phyloP scores from a whole-genome alignment of 1,284 basidiomycete species.

The Anthracocystis walkeri region DNA sequence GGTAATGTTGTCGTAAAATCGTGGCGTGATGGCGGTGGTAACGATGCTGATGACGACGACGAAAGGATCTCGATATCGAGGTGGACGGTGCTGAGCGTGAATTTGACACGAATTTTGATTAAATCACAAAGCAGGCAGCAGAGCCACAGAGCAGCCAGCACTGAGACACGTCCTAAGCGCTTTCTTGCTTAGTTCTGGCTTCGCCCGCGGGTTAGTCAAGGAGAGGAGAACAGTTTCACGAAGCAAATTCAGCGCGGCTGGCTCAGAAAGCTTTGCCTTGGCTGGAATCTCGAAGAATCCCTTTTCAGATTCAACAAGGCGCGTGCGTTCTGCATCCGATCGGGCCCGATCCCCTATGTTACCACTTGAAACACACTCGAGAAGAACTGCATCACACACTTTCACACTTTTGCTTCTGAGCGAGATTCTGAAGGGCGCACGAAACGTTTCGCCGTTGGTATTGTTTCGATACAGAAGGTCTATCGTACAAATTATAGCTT shows the following conservation, averaged over 20 bases:
- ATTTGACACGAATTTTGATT: constrained; percentile 15
- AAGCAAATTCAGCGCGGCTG: constrained; percentile 8
- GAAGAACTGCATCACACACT: no score
- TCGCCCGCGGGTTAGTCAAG: background rate
- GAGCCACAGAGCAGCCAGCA: no score
- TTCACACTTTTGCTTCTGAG: no score
- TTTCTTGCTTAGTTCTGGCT: background rate
- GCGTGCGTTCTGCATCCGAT: no score
- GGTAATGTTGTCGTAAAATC: background rate
- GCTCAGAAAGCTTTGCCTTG: background rate
- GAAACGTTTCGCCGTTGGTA: background rate
- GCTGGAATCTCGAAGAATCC: no score
- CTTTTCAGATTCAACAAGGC: no score
- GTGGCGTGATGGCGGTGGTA: constrained; percentile 6
- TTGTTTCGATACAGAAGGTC: background rate
- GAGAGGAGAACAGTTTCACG: background rate
- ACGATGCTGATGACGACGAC: constrained; percentile 9
- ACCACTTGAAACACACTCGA: no score
- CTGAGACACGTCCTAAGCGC: constrained; percentile 11
- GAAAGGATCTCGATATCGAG: background rate
- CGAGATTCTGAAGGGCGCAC: background rate
- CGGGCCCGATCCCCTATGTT: no score
- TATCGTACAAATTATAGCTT: background rate
- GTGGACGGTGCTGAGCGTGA: constrained; percentile 35
- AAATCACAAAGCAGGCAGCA: background rate